A percentile compares a stretch with the other conserved stretches of the same genome.
These are phyloP conservation scores for Saksenaea oblongispora DNA, from an alignment of 371 early-diverging fungal genomes.

Conservation along the genomic window DNA sequence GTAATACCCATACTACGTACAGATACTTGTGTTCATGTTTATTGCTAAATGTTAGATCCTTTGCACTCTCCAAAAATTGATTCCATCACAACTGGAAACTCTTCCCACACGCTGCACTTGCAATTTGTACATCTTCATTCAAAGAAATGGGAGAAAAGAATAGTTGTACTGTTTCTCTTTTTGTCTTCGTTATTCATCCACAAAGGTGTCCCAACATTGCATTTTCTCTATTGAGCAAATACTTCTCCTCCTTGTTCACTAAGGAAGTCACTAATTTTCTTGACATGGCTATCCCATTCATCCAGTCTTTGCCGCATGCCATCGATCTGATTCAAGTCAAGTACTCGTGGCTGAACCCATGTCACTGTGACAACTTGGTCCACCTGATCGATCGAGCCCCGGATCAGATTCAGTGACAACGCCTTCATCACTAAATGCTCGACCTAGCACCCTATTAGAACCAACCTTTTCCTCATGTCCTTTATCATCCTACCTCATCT, in stretches of 20 bases:
- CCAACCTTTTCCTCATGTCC: neutral
- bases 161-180: constrained; percentile 4
- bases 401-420: constrained; percentile 86
- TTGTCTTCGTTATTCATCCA: constrained; percentile 5
- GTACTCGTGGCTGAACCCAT: constrained; percentile 97
- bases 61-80: too few species aligned
- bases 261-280: constrained; percentile 60
- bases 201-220: neutral
- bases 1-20: too few species aligned
- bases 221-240: constrained; percentile 45
- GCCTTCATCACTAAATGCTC: constrained; percentile 98
- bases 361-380: constrained; percentile 81
- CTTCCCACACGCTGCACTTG: too few species aligned
- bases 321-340: constrained; percentile 88
- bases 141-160: too few species aligned
- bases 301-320: constrained; percentile 65
- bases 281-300: constrained; percentile 57
- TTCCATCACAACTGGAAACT: too few species aligned
- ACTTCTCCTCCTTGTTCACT: constrained; percentile 61
- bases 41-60: too few species aligned
- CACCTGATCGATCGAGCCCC: constrained; percentile 96
- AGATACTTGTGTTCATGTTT: too few species aligned
- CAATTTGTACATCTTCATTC: too few species aligned
- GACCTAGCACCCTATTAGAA: constrained; percentile 54
- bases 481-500: constrained; percentile 55